Evolutionary conservation across 1,284 basidiomycete species (phyloP).

Genomic region (Porogramme epimiltina): DNA sequence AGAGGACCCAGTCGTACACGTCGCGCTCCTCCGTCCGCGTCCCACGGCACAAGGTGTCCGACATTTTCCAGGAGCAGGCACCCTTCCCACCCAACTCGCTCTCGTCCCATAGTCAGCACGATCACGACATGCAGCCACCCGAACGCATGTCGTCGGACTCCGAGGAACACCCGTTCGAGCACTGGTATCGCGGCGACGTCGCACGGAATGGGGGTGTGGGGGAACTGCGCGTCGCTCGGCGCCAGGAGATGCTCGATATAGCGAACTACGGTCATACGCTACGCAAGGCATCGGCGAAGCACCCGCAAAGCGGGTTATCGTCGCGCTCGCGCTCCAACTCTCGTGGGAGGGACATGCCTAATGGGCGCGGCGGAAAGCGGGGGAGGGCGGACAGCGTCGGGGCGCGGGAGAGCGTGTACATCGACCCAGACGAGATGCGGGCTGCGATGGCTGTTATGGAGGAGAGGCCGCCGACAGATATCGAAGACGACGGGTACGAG

Average conservation of each 20-base stretch:
- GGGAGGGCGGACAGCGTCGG: slow-evolving; percentile 61
- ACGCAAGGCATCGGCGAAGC: slow-evolving; percentile 26
- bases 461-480: slow-evolving; percentile 68
- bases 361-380: slow-evolving; percentile 17
- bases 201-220: slow-evolving; percentile 81
- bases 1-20: slow-evolving; percentile 25
- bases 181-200: slow-evolving; percentile 82
- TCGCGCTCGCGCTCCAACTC: slow-evolving; percentile 32
- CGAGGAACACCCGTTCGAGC: slow-evolving; percentile 77
- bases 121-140: slow-evolving; percentile 16
- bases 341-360: slow-evolving; percentile 21
- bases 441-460: slow-evolving; percentile 59
- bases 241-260: slow-evolving; percentile 80
- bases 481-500: slow-evolving; percentile 40
- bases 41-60: slow-evolving; percentile 35
- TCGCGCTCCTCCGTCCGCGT: slow-evolving; percentile 31
- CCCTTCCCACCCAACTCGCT: slow-evolving; percentile 28
- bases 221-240: slow-evolving; percentile 67
- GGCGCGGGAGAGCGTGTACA: slow-evolving; percentile 61
- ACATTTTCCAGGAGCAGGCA: slow-evolving; percentile 49
- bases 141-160: slow-evolving; percentile 67
- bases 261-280: slow-evolving; percentile 71
- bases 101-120: slow-evolving; percentile 26
- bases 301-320: slow-evolving; percentile 10
- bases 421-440: slow-evolving; percentile 57